These are phyloP conservation scores for Odontarrhena argentea DNA, from an alignment of 345 rosid genomes.

Conservation along the genomic window DNA sequence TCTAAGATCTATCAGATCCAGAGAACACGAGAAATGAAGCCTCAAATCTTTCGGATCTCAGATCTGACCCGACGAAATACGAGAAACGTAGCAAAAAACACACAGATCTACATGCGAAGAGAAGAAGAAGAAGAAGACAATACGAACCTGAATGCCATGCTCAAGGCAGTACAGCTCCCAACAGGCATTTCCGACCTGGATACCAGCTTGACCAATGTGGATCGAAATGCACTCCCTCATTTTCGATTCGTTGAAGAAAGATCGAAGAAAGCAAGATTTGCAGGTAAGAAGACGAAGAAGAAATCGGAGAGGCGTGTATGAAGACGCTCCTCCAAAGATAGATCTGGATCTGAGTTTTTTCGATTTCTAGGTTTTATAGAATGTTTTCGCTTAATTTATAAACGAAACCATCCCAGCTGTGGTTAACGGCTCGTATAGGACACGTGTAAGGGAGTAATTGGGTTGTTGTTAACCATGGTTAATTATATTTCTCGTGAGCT, in stretches of 20 bases:
- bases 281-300: conserved; percentile 24
- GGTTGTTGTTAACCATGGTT: conserved; percentile 21
- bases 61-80: not conserved
- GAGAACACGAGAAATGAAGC: not conserved
- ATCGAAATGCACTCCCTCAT: conserved; percentile 81
- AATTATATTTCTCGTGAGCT: conserved; percentile 27
- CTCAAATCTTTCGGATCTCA: not conserved
- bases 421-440: conserved; percentile 26
- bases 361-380: not conserved
- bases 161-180: conserved; percentile 73
- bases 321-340: conserved; percentile 54
- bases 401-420: not conserved
- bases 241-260: conserved; percentile 26
- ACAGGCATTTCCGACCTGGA: conserved; percentile 80
- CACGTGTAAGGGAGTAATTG: conserved; percentile 41
- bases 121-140: not conserved
- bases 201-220: conserved; percentile 84
- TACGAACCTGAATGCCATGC: conserved; percentile 68
- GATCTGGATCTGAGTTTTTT: conserved; percentile 30
- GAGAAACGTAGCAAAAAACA: not conserved
- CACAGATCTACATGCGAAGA: not conserved
- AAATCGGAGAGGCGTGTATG: conserved; percentile 51
- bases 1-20: not conserved
- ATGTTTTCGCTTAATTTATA: conserved; percentile 36
- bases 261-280: not conserved